phyloP scores from a whole-genome alignment of 495 filamentous ascomycete species.

The Neurospora sp. region DNA sequence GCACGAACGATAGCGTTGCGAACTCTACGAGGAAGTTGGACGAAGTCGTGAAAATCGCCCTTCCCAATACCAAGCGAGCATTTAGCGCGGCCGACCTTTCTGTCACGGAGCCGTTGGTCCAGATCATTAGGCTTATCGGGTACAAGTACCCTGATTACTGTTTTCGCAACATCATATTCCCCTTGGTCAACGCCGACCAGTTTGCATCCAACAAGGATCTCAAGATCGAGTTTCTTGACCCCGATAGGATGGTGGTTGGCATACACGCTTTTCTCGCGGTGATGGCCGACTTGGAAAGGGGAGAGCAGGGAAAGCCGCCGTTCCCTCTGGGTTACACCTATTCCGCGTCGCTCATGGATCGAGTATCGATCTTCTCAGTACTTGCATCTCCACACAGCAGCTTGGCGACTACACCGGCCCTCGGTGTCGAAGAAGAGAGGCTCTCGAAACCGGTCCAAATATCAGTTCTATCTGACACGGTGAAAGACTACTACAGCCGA shows the following conservation, averaged over 20 bases:
- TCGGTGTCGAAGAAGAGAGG: conserved; percentile 38
- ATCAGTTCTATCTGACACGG: conserved; percentile 59
- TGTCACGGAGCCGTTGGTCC: conserved; percentile 79
- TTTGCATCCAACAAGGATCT: conserved; percentile 71
- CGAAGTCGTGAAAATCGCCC: conserved; percentile 70
- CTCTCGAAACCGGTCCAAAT: conserved; percentile 67
- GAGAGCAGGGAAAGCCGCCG: conserved; percentile 65
- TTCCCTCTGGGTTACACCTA: conserved; percentile 54
- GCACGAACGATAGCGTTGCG: conserved; percentile 57
- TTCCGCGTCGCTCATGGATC: conserved; percentile 31
- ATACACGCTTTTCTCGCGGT: conserved; percentile 88
- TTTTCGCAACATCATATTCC: conserved; percentile 86
- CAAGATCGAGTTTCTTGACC: conserved; percentile 86
- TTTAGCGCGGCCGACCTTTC: conserved; percentile 71
- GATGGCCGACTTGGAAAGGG: conserved; percentile 87
- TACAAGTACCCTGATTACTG: conserved; percentile 89
- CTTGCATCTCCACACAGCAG: conserved; percentile 32
- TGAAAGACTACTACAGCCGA: conserved; percentile 71
- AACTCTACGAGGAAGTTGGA: conserved; percentile 70
- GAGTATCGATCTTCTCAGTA: conserved; percentile 39
- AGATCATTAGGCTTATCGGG: conserved; percentile 90
- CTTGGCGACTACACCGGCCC: conserved; percentile 18
- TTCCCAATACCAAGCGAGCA: conserved; percentile 65
- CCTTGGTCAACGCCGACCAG: conserved; percentile 82
- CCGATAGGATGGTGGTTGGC: conserved; percentile 91